These are phyloP conservation scores for Epichloe gansuensis DNA, from an alignment of 2,329 filamentous ascomycete genomes.

Conservation along the genomic window DNA sequence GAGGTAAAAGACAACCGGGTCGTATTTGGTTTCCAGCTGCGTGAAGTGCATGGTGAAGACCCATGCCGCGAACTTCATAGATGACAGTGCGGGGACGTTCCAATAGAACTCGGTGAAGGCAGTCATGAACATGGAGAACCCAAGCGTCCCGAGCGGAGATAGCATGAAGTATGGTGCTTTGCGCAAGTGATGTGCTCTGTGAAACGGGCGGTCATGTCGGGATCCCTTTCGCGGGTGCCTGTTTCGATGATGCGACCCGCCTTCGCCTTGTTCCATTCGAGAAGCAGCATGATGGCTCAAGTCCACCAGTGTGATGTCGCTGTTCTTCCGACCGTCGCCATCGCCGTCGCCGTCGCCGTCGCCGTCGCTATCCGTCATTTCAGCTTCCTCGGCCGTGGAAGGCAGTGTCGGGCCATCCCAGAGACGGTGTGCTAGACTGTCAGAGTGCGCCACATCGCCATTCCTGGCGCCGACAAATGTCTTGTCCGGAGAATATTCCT, in stretches of 20 bases:
- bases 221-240: slow-evolving; percentile 10
- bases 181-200: slow-evolving; percentile 21
- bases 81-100: slow-evolving; percentile 35
- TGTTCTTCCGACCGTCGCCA: slow-evolving; percentile 13
- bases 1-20: slow-evolving; percentile 27
- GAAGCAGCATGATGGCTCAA: neutral
- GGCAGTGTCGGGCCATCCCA: slow-evolving; percentile 10
- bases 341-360: slow-evolving; percentile 9
- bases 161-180: slow-evolving; percentile 38
- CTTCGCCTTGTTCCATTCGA: slow-evolving; percentile 4
- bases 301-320: slow-evolving; percentile 14
- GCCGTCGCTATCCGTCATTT: slow-evolving; percentile 5
- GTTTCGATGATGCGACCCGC: neutral
- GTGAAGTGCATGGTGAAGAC: slow-evolving; percentile 15
- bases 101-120: slow-evolving; percentile 37
- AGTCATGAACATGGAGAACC: slow-evolving; percentile 34
- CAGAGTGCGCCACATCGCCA: slow-evolving; percentile 26
- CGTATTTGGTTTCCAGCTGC: slow-evolving; percentile 13
- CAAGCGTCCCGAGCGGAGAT: slow-evolving; percentile 32
- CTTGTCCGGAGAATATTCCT: slow-evolving; percentile 29
- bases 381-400: slow-evolving; percentile 3
- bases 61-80: slow-evolving; percentile 32
- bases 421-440: slow-evolving; percentile 22
- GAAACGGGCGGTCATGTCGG: slow-evolving; percentile 44
- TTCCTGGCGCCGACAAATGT: slow-evolving; percentile 42